Conservation (phyloP, 208 protist genomes). For the Trichomonas gallinae region DNA sequence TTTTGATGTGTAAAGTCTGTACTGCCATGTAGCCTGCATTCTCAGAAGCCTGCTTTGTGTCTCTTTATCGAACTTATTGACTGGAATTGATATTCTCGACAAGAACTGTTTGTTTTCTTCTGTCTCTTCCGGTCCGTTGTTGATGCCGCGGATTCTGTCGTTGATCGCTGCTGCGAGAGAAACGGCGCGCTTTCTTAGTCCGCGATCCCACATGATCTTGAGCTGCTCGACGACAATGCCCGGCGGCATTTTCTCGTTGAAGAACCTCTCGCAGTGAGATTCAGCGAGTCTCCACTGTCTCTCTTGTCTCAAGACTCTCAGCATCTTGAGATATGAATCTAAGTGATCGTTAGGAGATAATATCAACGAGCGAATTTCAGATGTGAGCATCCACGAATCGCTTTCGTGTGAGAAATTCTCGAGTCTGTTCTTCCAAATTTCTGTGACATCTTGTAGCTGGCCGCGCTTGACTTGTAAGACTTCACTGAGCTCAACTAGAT, state of each 20-base stretch:
- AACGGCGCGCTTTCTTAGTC: not conserved
- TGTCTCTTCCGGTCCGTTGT: not conserved
- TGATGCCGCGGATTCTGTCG: not conserved
- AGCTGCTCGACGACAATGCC: not conserved
- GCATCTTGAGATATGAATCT: not conserved
- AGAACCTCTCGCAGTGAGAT: not conserved
- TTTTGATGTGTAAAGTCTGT: not conserved
- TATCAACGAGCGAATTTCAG: not conserved
- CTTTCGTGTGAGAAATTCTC: not conserved
- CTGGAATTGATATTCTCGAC: not conserved
- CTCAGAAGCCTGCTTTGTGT: not conserved
- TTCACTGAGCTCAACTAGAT: not conserved
- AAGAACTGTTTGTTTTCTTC: not conserved
- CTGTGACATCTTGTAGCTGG: not conserved
- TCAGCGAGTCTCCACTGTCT: not conserved
- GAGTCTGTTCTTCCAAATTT: not conserved
- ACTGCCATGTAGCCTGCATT: not conserved
- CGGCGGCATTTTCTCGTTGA: not conserved
- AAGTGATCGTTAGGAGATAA: not conserved
- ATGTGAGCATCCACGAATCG: not conserved
- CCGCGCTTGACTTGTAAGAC: not conserved
- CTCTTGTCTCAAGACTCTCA: not conserved
- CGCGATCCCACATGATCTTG: not conserved
- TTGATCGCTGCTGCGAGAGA: not conserved
- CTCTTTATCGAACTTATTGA: not conserved